Conservation (phyloP, 2,329 filamentous ascomycete species). For the Penicillium decumbens region DNA sequence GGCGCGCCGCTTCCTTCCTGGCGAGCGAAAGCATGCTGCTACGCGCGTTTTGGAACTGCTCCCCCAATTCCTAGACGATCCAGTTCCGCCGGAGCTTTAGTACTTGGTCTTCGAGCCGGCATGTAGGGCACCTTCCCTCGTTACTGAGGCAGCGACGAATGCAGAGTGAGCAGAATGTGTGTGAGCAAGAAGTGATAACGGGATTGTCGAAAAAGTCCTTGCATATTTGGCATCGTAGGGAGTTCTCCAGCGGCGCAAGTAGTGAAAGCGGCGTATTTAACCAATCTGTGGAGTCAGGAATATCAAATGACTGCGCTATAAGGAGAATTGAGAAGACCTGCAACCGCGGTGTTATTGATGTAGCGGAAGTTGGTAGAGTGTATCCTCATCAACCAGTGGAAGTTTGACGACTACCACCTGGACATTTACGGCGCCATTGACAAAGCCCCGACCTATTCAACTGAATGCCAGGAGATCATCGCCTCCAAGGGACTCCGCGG, state of each 20-base stretch:
- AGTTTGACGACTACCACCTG: slow-evolving; percentile 60
- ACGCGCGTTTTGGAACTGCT: slow-evolving; percentile 67
- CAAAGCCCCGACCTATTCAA: slow-evolving; percentile 58
- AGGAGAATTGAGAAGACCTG: neutral
- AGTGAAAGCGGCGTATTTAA: slow-evolving; percentile 44
- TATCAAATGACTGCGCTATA: slow-evolving; percentile 38
- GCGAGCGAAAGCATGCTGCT: slow-evolving; percentile 62
- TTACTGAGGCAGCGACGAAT: slow-evolving; percentile 79
- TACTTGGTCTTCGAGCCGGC: slow-evolving; percentile 73
- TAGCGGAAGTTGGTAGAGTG: too few species aligned
- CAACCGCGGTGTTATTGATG: too few species aligned
- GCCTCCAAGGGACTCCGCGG: slow-evolving; percentile 51
- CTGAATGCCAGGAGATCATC: slow-evolving; percentile 55
- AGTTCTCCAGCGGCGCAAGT: slow-evolving; percentile 62
- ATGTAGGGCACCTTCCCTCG: slow-evolving; percentile 84
- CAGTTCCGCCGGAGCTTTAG: slow-evolving; percentile 79
- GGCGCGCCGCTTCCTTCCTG: slow-evolving; percentile 49
- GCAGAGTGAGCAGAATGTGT: slow-evolving; percentile 95
- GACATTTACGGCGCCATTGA: slow-evolving; percentile 62
- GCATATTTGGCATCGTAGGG: slow-evolving; percentile 91
- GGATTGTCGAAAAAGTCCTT: slow-evolving; percentile 95
- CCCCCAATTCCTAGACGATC: slow-evolving; percentile 77
- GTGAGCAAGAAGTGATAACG: slow-evolving; percentile 89
- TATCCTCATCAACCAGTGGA: slow-evolving; percentile 62
- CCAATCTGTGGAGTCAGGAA: slow-evolving; percentile 48